These are phyloP conservation scores for Fistulinella staudtii DNA, from an alignment of 1,284 basidiomycete species.

Conservation along the genomic window DNA sequence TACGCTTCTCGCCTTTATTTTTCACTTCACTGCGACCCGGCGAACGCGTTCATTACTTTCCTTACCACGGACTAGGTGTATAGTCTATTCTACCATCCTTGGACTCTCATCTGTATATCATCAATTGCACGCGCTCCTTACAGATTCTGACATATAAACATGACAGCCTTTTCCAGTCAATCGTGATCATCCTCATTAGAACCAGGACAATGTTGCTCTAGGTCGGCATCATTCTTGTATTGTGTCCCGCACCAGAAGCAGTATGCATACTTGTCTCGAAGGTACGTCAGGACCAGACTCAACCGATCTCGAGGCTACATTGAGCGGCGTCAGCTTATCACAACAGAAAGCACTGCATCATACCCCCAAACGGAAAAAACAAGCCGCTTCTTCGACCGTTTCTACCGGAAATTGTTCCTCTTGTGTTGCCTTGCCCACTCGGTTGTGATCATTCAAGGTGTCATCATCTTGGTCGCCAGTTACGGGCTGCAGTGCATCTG, in stretches of 20 bases:
- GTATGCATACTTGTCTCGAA: slow-evolving; percentile 67
- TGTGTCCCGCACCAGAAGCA: slow-evolving; percentile 87
- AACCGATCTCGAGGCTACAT: slow-evolving; percentile 67
- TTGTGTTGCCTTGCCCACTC: slow-evolving; percentile 10
- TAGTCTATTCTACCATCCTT: slow-evolving; percentile 14
- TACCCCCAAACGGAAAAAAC: slow-evolving; percentile 67
- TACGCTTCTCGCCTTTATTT: slow-evolving; percentile 1
- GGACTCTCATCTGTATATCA: slow-evolving; percentile 34
- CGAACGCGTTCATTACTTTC: slow-evolving; percentile 14
- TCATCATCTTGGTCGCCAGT: slow-evolving; percentile 29
- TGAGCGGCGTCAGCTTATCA: slow-evolving; percentile 11
- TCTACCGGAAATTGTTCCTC: slow-evolving; percentile 47
- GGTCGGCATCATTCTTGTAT: slow-evolving; percentile 60
- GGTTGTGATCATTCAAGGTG: slow-evolving; percentile 9
- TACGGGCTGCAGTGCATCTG: slow-evolving; percentile 59
- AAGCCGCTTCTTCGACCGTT: slow-evolving; percentile 58
- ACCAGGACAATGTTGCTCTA: slow-evolving; percentile 70
- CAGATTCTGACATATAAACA: slow-evolving; percentile 2
- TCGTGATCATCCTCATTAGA: slow-evolving; percentile 75
- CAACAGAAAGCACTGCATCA: slow-evolving; percentile 23
- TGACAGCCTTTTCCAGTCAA: slow-evolving; percentile 33
- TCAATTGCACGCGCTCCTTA: slow-evolving; percentile 25
- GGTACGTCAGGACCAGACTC: slow-evolving; percentile 62
- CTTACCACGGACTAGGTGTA: slow-evolving; percentile 19
- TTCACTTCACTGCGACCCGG: not conserved